These are phyloP conservation scores for Apiospora sp. DNA, from an alignment of 2,329 filamentous ascomycete genomes.

Conservation along the genomic window DNA sequence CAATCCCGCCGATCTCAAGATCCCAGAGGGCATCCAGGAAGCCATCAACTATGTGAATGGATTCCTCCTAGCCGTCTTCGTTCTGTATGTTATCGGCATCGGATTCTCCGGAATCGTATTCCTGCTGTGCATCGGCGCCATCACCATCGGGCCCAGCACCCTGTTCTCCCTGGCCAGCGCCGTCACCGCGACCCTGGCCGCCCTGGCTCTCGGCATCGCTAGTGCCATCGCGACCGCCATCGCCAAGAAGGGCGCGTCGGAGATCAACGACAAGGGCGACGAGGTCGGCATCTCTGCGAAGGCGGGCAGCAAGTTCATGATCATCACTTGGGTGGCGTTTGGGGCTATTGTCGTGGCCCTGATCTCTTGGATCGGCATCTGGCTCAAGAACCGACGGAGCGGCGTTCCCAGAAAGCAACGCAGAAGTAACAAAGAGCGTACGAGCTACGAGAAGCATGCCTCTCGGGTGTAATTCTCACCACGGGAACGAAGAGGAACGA, in stretches of 20 bases:
- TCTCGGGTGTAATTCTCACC: slow-evolving; percentile 1
- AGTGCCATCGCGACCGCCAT: slow-evolving; percentile 54
- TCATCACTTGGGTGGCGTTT: slow-evolving; percentile 56
- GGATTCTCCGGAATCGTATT: slow-evolving; percentile 53
- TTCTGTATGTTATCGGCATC: slow-evolving; percentile 56
- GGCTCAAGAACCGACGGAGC: slow-evolving; percentile 18
- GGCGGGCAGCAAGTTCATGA: slow-evolving; percentile 53
- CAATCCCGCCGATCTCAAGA: slow-evolving; percentile 54
- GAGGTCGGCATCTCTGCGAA: slow-evolving; percentile 54
- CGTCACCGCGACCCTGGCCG: slow-evolving; percentile 45
- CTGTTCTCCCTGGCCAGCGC: slow-evolving; percentile 46
- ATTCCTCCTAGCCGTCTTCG: slow-evolving; percentile 56
- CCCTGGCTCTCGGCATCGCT: slow-evolving; percentile 48
- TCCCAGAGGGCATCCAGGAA: slow-evolving; percentile 53
- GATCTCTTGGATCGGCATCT: slow-evolving; percentile 50
- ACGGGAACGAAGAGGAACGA: not conserved
- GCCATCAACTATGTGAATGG: slow-evolving; percentile 59
- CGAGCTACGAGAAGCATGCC: not conserved
- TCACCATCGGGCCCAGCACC: slow-evolving; percentile 35
- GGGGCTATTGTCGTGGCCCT: slow-evolving; percentile 50
- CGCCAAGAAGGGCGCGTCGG: slow-evolving; percentile 48
- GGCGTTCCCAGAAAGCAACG: not conserved
- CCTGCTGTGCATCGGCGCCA: slow-evolving; percentile 46
- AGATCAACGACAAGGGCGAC: slow-evolving; percentile 53
- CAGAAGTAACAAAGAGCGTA: not conserved